These are phyloP conservation scores for Malus hybrid DNA, from an alignment of 331 rosid species.

Conservation along the genomic window DNA sequence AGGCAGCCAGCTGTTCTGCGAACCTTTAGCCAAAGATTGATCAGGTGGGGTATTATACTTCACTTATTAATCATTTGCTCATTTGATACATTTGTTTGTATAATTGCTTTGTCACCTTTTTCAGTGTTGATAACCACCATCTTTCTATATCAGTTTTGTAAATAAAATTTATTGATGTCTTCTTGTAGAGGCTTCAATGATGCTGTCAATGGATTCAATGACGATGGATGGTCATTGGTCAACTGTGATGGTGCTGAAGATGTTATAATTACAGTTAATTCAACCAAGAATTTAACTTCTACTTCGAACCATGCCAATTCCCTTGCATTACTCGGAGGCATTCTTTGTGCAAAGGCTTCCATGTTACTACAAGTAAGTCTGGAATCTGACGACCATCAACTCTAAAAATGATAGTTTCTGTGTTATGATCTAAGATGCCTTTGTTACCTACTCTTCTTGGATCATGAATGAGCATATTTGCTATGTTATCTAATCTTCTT, in stretches of 20 bases:
- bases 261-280: slow-evolving; percentile 73
- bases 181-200: slow-evolving; percentile 83
- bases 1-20: slow-evolving; percentile 95
- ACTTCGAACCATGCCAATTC: slow-evolving; percentile 58
- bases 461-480: too few relatives aligned
- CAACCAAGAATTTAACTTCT: slow-evolving; percentile 61
- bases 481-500: too few relatives aligned
- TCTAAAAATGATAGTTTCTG: not conserved
- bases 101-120: not conserved
- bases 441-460: too few relatives aligned
- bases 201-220: slow-evolving; percentile 92
- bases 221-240: slow-evolving; percentile 83
- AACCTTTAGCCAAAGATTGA: slow-evolving; percentile 91
- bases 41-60: slow-evolving; percentile 42
- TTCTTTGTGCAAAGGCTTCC: slow-evolving; percentile 95
- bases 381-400: not conserved
- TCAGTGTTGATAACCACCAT: not conserved
- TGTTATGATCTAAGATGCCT: not conserved
- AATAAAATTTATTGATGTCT: not conserved
- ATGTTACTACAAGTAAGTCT: slow-evolving; percentile 91
- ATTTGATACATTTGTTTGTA: not conserved
- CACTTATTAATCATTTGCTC: not conserved
- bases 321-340: slow-evolving; percentile 69
- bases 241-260: slow-evolving; percentile 87
- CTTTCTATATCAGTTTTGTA: not conserved